Conservation (phyloP, 768 basidiomycete genomes). For the Megacollybia marginata region DNA sequence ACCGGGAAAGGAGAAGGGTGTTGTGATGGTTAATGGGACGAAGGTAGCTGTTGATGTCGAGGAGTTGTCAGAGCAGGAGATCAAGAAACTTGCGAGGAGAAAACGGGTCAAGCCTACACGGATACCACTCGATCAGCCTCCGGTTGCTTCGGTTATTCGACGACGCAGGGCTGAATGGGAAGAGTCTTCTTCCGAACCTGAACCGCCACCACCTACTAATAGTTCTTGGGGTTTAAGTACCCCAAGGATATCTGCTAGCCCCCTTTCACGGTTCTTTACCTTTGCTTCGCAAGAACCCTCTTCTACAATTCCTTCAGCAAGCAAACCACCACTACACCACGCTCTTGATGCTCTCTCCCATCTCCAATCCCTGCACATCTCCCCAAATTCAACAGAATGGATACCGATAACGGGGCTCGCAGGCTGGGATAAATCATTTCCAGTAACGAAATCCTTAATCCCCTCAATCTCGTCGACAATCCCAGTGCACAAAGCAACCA, state of each 20-base stretch:
- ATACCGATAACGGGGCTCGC: slow-evolving; percentile 58
- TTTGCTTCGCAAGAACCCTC: slow-evolving; percentile 61
- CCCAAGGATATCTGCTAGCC: slow-evolving; percentile 61
- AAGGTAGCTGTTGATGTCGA: slow-evolving; percentile 82
- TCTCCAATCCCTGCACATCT: slow-evolving; percentile 63
- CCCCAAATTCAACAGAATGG: slow-evolving; percentile 40
- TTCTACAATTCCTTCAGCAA: slow-evolving; percentile 39
- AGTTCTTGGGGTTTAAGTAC: slow-evolving; percentile 36
- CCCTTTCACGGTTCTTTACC: slow-evolving; percentile 66
- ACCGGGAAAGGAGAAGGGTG: slow-evolving; percentile 70
- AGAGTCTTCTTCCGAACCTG: slow-evolving; percentile 14
- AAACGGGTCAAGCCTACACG: slow-evolving; percentile 83
- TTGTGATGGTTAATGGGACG: slow-evolving; percentile 86
- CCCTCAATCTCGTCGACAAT: slow-evolving; percentile 73
- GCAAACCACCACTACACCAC: slow-evolving; percentile 69
- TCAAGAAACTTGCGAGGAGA: slow-evolving; percentile 73
- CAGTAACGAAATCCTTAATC: slow-evolving; percentile 46
- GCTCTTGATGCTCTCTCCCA: slow-evolving; percentile 78
- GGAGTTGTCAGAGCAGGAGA: slow-evolving; percentile 79
- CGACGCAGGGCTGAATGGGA: slow-evolving; percentile 70
- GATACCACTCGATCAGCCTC: slow-evolving; percentile 91
- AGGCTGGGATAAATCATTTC: slow-evolving; percentile 21
- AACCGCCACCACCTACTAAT: slow-evolving; percentile 3
- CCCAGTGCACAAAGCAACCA: slow-evolving; percentile 81
- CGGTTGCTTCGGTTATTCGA: slow-evolving; percentile 65